A percentile compares a stretch with the other conserved stretches of the same genome.
phyloP scores from a whole-genome alignment of 805 yeast genomes.

The Sugiyamaella smithiae region DNA sequence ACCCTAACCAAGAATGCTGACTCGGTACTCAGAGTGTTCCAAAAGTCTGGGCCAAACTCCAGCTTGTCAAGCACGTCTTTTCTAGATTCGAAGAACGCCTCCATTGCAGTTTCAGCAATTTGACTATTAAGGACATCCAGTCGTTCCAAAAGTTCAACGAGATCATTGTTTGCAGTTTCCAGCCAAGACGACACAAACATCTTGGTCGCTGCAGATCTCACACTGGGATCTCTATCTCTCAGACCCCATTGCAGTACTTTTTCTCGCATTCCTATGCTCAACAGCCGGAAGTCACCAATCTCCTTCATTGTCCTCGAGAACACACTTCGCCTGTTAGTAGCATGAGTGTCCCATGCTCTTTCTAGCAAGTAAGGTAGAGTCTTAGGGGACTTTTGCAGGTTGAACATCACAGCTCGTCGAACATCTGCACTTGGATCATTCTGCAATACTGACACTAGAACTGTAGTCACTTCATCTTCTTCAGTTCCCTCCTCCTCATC shows the following conservation, averaged over 20 bases:
- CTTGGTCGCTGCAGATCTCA: conserved; percentile 65
- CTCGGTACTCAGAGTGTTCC: conserved; percentile 72
- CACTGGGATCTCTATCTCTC: conserved; percentile 76
- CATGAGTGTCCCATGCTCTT: conserved; percentile 77
- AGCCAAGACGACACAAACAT: conserved; percentile 76
- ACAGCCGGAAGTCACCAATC: conserved; percentile 52
- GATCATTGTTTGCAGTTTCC: conserved; percentile 60
- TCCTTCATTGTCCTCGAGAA: conserved; percentile 66
- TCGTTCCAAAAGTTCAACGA: conserved; percentile 66
- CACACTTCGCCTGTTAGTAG: conserved; percentile 67
- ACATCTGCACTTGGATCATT: conserved; percentile 87
- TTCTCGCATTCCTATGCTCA: conserved; percentile 58
- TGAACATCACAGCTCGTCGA: conserved; percentile 75
- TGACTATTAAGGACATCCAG: conserved; percentile 67
- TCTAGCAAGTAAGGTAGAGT: conserved; percentile 64
- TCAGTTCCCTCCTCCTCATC: conserved; percentile 29
- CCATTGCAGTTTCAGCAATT: conserved; percentile 66
- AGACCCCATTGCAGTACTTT: conserved; percentile 78
- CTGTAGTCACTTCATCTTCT: conserved; percentile 39
- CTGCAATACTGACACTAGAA: conserved; percentile 53
- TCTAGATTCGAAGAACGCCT: conserved; percentile 56
- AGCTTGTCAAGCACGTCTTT: conserved; percentile 61
- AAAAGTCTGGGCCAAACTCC: conserved; percentile 59
- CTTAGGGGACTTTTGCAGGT: conserved; percentile 52
- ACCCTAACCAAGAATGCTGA: conserved; percentile 68